Evolutionary conservation across 202 grass and related monocot species (phyloP).

Genomic region (Digitaria exilis): DNA sequence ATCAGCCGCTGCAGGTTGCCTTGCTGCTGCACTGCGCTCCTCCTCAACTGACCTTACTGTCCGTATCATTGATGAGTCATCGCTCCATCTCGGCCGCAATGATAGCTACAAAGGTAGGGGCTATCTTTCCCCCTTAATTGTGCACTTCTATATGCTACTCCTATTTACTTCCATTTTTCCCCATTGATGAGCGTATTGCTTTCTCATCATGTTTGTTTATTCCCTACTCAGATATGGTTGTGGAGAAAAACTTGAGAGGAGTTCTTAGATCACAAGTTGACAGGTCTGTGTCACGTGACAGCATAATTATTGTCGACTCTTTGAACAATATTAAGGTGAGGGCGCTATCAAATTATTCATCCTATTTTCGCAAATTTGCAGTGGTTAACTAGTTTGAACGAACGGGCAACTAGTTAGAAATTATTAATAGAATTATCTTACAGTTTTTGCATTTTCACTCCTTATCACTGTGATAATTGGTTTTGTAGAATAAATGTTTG

Average conservation of each 20-base stretch:
- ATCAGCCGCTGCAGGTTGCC: slow-evolving; percentile 63
- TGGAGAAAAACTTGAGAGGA: slow-evolving; percentile 92
- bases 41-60: slow-evolving; percentile 38
- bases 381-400: neutral
- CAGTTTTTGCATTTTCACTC: slow-evolving; percentile 8
- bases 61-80: slow-evolving; percentile 83
- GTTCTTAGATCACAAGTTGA: slow-evolving; percentile 96
- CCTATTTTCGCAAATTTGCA: slow-evolving; percentile 16
- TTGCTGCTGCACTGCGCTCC: slow-evolving; percentile 52
- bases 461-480: neutral
- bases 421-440: neutral
- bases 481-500: neutral
- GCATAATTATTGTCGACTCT: slow-evolving; percentile 86
- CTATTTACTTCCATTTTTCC: neutral
- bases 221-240: slow-evolving; percentile 75
- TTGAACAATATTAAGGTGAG: slow-evolving; percentile 96
- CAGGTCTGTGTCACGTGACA: slow-evolving; percentile 76
- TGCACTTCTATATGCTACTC: neutral
- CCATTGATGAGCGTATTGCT: slow-evolving; percentile 8
- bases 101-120: slow-evolving; percentile 75
- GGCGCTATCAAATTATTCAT: neutral
- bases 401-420: neutral
- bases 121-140: neutral
- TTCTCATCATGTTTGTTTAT: neutral
- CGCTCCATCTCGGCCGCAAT: slow-evolving; percentile 83